Evolutionary conservation across 2,329 filamentous ascomycete species (phyloP), one percentile per base, ranked within the genome.

Genomic region (Hymenotorrendiella dingleyae): DNA sequence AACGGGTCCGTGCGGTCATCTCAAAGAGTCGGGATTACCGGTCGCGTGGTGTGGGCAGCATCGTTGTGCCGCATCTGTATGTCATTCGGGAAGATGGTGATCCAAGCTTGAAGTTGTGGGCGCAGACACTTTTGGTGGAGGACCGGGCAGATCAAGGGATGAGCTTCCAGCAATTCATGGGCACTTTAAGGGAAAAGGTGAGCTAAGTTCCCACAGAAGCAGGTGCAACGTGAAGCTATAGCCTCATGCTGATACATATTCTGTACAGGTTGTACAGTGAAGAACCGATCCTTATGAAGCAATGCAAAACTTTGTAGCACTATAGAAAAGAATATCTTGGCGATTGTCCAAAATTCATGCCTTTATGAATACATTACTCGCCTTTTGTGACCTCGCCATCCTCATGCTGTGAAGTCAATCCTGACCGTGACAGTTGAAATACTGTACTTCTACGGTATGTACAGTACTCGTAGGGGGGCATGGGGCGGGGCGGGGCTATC

Each of bases 31-130:
- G 84, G 43, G 91, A 97, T 60, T 84, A 94, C 68, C 77, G 81
- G 62, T 77, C 85, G 22, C 86, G 89, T 60, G 89, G 90, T 2
- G 90, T 93, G 12, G 93, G 93, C 50, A 94, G 88, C 65, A 94
- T 97, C 53, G 78, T 83, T n/a, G 80, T 94, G 48, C 93, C 93
- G 36, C 87, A 94, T 59, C 71, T 98, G 43, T 98, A 97, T 63
- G 76, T 97, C 56, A 85, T 97, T 48, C 82, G 90, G 57, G 91
- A 97, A 65, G 93, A 97, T 60, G 93, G 93, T 40, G 93, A 98
- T 68, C 93, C 93, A 23, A 91, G 86, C 58, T 70, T 98, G 63
- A 90, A 94, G 67, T 71, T 97, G 50, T 98, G 93, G 93, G 93
- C 93, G 33, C 91, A 96, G 72, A 96, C 93, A 32, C 72, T 97